Conservation (phyloP, 2,329 filamentous ascomycete species). For the Calonectria pauciramosa region DNA sequence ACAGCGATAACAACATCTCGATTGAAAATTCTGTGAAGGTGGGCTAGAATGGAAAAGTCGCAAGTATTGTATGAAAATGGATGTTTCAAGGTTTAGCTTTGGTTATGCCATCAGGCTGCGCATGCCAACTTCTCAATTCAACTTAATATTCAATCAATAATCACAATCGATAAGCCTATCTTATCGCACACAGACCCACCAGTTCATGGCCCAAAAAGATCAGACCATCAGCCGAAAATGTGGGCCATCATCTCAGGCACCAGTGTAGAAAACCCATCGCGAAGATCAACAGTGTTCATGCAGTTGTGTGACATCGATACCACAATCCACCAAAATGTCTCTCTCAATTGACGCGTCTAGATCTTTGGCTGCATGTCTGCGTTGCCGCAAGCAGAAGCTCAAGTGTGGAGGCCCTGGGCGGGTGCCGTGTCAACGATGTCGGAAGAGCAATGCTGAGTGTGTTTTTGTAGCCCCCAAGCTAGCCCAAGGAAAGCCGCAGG, state of each 20-base stretch:
- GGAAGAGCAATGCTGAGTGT: neutral
- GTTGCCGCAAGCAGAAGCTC: neutral
- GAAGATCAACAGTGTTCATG: neutral
- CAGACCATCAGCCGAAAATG: neutral
- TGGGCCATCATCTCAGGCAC: neutral
- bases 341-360: neutral
- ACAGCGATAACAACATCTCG: conserved; percentile 12
- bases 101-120: too few relatives aligned
- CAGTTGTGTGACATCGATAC: neutral
- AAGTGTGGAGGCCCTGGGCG: neutral
- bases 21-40: conserved; percentile 3
- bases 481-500: neutral
- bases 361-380: neutral
- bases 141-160: too few relatives aligned
- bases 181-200: neutral
- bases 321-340: neutral
- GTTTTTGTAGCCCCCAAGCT: neutral
- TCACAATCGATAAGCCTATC: neutral
- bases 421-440: neutral
- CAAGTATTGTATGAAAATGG: neutral
- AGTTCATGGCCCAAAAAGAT: neutral
- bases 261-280: neutral
- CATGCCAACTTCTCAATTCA: too few relatives aligned
- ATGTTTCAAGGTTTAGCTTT: neutral
- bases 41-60: neutral